phyloP scores from a whole-genome alignment of 768 basidiomycete species.

The Pleurotus platypus region DNA sequence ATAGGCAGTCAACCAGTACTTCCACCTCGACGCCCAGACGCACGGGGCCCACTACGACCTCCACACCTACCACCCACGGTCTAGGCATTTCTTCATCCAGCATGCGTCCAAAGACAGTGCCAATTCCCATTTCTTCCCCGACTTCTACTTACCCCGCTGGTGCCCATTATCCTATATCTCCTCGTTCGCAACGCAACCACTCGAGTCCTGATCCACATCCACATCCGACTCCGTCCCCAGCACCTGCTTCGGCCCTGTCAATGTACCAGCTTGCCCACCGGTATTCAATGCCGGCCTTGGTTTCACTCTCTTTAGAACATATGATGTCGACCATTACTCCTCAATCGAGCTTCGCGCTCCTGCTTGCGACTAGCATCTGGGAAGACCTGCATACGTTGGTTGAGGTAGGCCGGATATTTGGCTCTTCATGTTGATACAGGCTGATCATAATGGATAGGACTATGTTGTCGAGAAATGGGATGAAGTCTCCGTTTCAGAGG shows the following conservation, averaged over 20 bases:
- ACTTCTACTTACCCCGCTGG: conserved; percentile 28
- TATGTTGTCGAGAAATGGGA: conserved; percentile 79
- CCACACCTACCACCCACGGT: conserved; percentile 17
- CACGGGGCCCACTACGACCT: conserved; percentile 16
- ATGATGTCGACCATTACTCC: conserved; percentile 69
- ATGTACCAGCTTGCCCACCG: conserved; percentile 78
- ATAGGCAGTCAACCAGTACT: neutral
- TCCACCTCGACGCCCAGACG: conserved; percentile 6
- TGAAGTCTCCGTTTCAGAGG: conserved; percentile 56
- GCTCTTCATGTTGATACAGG: neutral
- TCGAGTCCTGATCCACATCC: conserved; percentile 62
- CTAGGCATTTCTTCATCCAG: conserved; percentile 20
- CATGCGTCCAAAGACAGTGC: conserved; percentile 35
- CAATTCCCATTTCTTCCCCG: conserved; percentile 32
- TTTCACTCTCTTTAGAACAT: conserved; percentile 66
- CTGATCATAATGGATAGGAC: conserved; percentile 37
- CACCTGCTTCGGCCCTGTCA: conserved; percentile 67
- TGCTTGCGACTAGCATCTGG: conserved; percentile 68
- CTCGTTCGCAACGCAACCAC: conserved; percentile 38
- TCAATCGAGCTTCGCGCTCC: conserved; percentile 59
- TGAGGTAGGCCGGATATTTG: conserved; percentile 39
- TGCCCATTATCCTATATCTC: conserved; percentile 45
- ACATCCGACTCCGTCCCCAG: conserved; percentile 61
- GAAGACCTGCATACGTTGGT: conserved; percentile 59
- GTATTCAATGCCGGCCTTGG: conserved; percentile 64